Base-by-base conservation (phyloP, 768 basidiomycete genomes). In the Daedaleopsis sinensis region DNA sequence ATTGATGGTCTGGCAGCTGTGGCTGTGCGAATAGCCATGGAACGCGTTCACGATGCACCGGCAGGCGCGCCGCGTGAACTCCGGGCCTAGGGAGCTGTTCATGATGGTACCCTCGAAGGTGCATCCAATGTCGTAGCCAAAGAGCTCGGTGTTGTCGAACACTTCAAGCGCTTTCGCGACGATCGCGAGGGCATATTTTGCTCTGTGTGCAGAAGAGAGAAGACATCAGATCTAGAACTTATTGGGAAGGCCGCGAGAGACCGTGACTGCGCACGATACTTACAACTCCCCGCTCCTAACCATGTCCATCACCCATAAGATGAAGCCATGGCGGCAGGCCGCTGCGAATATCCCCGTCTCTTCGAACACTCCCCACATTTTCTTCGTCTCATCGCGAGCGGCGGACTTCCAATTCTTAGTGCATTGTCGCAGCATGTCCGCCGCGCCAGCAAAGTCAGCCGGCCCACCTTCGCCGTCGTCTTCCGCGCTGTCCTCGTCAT, bases 271-370 rank as follows among this genome's bases (percentile, higher is more conserved):
- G n/a, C n/a, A n/a, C n/a, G n/a, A n/a, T n/a, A 61, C 68, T 49
- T 47, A 70, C 67, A 65, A 53, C 48, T 70, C 65, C 1, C 68
- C 65, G 27, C 64, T 66, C 16, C 38, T 16, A 0, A 66, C 46
- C 69, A 58, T 64, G 38, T 70, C 63, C 3, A 32, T 19, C 1
- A 66, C 7, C 65, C 62, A 64, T 1, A 68, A 58, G 16, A 70
- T 63, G 27, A 67, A 43, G 0, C 68, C 67, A 58, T 70, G 68
- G 16, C 63, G 27, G 7, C 27, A 32, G 4, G 27, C 27, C 27
- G 27, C 55, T 0, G 74, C 69, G 59, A 81, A 81, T 9, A 78
- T 65, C 0, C 79, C 77, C 0, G 74, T 71, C 67, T 79, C 75
- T 0, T 73, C 62, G 53, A 77, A 81, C 7, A 77, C 64, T 3